A percentile compares a stretch with the other conserved stretches of the same genome.
Conservation (phyloP, 305 asterid genomes). For the Andrographis paniculata region DNA sequence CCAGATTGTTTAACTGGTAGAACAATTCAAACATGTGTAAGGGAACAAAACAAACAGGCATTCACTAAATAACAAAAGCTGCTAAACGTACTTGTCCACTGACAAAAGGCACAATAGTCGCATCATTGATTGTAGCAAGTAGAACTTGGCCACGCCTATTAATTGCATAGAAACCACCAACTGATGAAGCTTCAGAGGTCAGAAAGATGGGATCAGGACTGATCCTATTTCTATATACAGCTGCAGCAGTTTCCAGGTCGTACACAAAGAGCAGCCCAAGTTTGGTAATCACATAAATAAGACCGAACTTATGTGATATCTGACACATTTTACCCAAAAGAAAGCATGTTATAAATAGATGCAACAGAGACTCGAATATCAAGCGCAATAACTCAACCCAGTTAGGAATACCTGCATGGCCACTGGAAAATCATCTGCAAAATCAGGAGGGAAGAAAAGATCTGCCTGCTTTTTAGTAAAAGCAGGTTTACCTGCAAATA, state of each 20-base stretch:
- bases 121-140: conserved; percentile 93
- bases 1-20: conserved; percentile 88
- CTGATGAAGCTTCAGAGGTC: conserved; percentile 89
- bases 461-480: conserved; percentile 96
- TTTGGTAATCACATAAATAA: conserved; percentile 91
- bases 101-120: conserved; percentile 87
- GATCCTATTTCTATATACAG: conserved; percentile 93
- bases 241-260: conserved; percentile 93
- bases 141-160: conserved; percentile 97
- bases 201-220: conserved; percentile 98
- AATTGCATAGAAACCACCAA: conserved; percentile 96
- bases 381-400: not conserved
- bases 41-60: not conserved
- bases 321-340: conserved; percentile 40
- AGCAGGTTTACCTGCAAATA: conserved; percentile 74
- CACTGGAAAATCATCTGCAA: conserved; percentile 63
- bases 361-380: not conserved
- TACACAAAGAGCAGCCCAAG: conserved; percentile 98
- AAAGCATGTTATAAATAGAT: conserved; percentile 8
- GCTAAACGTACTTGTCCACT: conserved; percentile 79
- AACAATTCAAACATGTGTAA: not conserved
- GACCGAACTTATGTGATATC: conserved; percentile 88
- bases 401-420: conserved; percentile 33
- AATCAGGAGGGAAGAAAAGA: conserved; percentile 97
- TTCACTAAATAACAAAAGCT: too few species aligned